These are phyloP conservation scores for Pythium vanterpoolii DNA, from an alignment of 352 stramenopile species.

Conservation along the genomic window DNA sequence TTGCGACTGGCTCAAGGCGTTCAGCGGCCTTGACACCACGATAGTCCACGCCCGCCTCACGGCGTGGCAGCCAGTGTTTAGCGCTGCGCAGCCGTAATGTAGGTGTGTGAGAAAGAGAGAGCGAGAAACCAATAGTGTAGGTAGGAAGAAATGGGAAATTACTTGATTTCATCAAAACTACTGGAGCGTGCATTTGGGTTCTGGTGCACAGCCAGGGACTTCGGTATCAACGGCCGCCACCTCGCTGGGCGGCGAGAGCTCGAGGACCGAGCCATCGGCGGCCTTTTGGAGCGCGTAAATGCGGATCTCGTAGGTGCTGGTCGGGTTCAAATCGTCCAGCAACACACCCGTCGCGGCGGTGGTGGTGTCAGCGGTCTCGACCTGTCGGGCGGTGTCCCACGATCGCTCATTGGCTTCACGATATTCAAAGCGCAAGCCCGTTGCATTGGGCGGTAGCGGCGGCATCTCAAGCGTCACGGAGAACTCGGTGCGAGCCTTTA, in stretches of 20 bases:
- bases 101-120: neutral
- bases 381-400: constrained; percentile 33
- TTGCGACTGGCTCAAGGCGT: constrained; percentile 14
- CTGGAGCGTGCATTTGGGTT: constrained; percentile 40
- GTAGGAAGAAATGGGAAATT: neutral
- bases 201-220: constrained; percentile 74
- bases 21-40: constrained; percentile 4
- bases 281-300: constrained; percentile 55
- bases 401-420: constrained; percentile 44
- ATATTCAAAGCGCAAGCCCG: constrained; percentile 67
- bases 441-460: constrained; percentile 9
- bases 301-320: constrained; percentile 85
- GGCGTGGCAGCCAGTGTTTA: constrained; percentile 12
- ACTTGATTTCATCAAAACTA: constrained; percentile 16
- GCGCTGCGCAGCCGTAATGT: constrained; percentile 1
- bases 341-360: constrained; percentile 37
- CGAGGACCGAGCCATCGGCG: constrained; percentile 29
- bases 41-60: constrained; percentile 12
- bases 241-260: constrained; percentile 60
- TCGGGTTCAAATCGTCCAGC: constrained; percentile 85
- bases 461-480: constrained; percentile 71
- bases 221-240: constrained; percentile 84
- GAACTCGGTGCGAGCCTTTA: constrained; percentile 78
- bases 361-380: constrained; percentile 38
- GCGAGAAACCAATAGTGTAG: constrained; percentile 4